A percentile compares a stretch with the other conserved stretches of the same genome.
These are phyloP conservation scores for Cucurbita ficifolia DNA, from an alignment of 306 rosid species.

Conservation along the genomic window DNA sequence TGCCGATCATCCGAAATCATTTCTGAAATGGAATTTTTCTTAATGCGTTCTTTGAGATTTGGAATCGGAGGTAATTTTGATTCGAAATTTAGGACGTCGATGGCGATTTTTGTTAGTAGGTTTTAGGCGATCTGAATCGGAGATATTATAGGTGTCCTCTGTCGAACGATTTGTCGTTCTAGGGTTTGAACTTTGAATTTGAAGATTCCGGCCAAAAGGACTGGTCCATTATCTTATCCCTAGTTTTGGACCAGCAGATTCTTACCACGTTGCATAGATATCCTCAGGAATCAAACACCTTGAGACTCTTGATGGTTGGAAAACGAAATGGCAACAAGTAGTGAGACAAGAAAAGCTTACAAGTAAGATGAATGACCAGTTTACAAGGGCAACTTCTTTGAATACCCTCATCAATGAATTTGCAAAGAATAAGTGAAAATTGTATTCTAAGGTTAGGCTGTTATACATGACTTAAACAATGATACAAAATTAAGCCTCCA, in stretches of 20 bases:
- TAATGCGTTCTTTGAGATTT: neutral
- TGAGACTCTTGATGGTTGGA: neutral
- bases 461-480: neutral
- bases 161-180: too few relatives aligned
- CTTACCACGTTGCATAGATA: constrained; percentile 16
- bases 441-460: neutral
- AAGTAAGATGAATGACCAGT: neutral
- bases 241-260: constrained; percentile 8
- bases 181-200: too few relatives aligned
- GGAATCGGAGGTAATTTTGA: neutral
- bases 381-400: neutral
- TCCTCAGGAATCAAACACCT: constrained; percentile 3
- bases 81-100: too few relatives aligned
- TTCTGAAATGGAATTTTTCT: neutral
- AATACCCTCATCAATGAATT: neutral
- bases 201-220: neutral
- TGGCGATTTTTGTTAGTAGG: too few relatives aligned
- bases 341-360: neutral
- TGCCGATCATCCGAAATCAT: too few relatives aligned
- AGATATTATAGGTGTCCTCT: too few relatives aligned
- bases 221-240: neutral
- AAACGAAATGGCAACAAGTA: neutral
- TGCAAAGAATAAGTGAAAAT: neutral
- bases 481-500: constrained; percentile 30
- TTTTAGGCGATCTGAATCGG: too few relatives aligned